Evolutionary conservation across 352 stramenopile species (phyloP).

Genomic region (Globisporangium irregulare): DNA sequence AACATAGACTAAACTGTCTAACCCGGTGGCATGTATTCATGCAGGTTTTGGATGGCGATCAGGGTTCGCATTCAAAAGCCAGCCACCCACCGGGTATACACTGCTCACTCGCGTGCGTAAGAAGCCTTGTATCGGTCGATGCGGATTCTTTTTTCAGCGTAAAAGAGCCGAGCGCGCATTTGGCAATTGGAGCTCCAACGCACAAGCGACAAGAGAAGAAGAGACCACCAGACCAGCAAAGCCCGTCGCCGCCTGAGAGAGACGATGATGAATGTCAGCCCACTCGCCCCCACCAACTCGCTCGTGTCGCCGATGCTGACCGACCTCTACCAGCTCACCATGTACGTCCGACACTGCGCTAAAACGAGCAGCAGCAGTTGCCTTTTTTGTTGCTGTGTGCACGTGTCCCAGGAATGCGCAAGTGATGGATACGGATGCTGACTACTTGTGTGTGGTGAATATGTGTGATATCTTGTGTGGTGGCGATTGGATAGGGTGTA

Average conservation of each 20-base stretch:
- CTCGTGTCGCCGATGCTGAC: conserved; percentile 96
- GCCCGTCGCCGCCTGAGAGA: neutral
- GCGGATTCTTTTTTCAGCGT: conserved; percentile 15
- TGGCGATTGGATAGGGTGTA: conserved; percentile 89
- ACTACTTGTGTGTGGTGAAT: conserved; percentile 4
- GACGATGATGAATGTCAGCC: conserved; percentile 43
- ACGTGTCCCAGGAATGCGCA: neutral
- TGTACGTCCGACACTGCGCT: conserved; percentile 37
- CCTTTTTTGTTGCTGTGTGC: neutral
- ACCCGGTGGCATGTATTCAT: neutral
- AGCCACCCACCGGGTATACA: conserved; percentile 3
- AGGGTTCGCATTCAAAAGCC: neutral
- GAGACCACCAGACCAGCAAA: neutral
- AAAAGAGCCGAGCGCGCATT: conserved; percentile 1
- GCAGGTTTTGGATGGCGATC: neutral
- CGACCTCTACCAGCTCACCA: conserved; percentile 97
- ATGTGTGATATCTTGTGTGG: neutral
- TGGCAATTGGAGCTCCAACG: conserved; percentile 13
- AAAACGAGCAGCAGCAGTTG: neutral
- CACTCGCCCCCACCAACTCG: conserved; percentile 87
- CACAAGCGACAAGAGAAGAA: neutral
- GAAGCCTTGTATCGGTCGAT: neutral
- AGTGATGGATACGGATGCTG: conserved; percentile 13
- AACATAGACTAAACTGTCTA: neutral
- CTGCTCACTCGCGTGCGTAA: neutral